Conservation (phyloP, 495 filamentous ascomycete species). For the Aspergillus ostianus region DNA sequence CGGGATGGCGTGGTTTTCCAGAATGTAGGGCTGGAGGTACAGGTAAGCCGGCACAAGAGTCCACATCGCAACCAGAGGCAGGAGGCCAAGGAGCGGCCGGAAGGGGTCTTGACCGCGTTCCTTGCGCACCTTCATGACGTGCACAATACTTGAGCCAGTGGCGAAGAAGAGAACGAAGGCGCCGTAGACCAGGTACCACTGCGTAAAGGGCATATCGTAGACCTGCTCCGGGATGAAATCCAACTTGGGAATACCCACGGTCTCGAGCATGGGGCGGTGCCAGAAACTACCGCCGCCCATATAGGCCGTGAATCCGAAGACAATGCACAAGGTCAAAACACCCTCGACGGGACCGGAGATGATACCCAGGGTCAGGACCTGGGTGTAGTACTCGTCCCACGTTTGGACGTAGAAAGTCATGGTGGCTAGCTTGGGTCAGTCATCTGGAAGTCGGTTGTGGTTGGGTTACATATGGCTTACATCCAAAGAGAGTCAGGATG, state of each 20-base stretch:
- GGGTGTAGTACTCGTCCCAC: conserved; percentile 99
- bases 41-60: conserved; percentile 72
- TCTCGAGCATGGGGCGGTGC: conserved; percentile 75
- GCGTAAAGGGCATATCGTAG: conserved; percentile 78
- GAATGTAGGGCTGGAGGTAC: conserved; percentile 77
- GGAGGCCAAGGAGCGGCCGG: conserved; percentile 73
- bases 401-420: conserved; percentile 97
- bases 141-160: conserved; percentile 64
- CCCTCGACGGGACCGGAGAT: conserved; percentile 96
- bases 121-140: conserved; percentile 78
- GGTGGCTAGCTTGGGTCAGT: conserved; percentile 51
- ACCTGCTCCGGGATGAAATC: conserved; percentile 63
- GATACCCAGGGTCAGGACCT: conserved; percentile 87
- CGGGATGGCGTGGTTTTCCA: conserved; percentile 77
- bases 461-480: conserved; percentile 42
- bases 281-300: conserved; percentile 89
- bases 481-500: conserved; percentile 77
- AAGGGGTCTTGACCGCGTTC: conserved; percentile 66
- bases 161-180: conserved; percentile 79
- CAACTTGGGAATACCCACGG: conserved; percentile 64
- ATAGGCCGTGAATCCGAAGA: conserved; percentile 83
- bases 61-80: conserved; percentile 78
- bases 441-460: neutral
- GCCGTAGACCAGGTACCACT: conserved; percentile 95
- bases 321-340: conserved; percentile 74